Evolutionary conservation across 139 green algal species (phyloP).

Genomic region (Auxenochlorella pyrenoidosa): DNA sequence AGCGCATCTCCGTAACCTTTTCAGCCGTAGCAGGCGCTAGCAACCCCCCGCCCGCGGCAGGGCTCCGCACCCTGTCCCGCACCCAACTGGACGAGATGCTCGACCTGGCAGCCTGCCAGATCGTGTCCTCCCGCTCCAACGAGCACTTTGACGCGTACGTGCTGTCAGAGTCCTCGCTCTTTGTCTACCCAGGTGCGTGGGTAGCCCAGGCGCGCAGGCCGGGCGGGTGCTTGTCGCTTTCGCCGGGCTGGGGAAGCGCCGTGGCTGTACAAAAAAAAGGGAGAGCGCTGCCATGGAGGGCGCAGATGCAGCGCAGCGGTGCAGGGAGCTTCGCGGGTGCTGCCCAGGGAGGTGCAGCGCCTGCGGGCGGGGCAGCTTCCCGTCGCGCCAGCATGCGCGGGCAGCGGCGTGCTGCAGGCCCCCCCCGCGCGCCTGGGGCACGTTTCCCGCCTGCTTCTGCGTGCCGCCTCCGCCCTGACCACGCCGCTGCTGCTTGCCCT

Average conservation of each 20-base stretch:
- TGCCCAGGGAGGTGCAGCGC: too few relatives aligned
- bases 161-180: constrained; percentile 95
- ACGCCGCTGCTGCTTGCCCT: neutral
- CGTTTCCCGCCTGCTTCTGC: too few relatives aligned
- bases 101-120: constrained; percentile 87
- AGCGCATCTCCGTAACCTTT: constrained; percentile 94
- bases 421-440: too few relatives aligned
- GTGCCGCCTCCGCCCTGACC: neutral
- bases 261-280: too few relatives aligned
- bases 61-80: constrained; percentile 78
- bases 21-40: constrained; percentile 21
- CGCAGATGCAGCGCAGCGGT: neutral
- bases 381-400: too few relatives aligned
- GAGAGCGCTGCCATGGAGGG: too few relatives aligned
- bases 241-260: too few relatives aligned
- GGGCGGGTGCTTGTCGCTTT: too few relatives aligned
- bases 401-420: too few relatives aligned
- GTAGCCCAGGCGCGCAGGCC: neutral
- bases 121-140: constrained; percentile 89
- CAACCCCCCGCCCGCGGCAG: constrained; percentile 22
- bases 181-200: constrained; percentile 89
- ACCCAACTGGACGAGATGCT: constrained; percentile 73
- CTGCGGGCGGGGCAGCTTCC: too few relatives aligned
- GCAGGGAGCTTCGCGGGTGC: neutral
- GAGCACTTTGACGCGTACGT: constrained; percentile 95